Conservation (phyloP, 176 grass and related monocot species). For the Oryza meridionalis region DNA sequence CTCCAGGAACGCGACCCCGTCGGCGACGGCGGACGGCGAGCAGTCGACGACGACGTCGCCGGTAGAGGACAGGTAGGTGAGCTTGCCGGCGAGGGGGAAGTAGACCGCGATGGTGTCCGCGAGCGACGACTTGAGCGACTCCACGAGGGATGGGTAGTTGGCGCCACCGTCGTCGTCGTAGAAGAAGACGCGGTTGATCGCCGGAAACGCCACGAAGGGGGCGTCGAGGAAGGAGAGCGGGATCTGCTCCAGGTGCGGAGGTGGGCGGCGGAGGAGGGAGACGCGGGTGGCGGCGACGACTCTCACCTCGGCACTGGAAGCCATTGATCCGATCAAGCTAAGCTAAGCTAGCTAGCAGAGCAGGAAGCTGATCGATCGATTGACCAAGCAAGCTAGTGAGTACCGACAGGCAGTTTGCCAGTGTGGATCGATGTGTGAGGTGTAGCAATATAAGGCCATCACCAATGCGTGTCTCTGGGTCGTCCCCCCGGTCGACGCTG, state of each 20-base stretch:
- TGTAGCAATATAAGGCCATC: no score
- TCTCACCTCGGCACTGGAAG: background rate
- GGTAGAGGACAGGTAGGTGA: background rate
- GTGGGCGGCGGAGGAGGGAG: background rate
- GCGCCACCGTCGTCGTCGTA: background rate
- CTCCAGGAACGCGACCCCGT: constrained; percentile 35
- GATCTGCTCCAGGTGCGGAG: background rate
- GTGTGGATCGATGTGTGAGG: no score
- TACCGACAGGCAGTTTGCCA: no score
- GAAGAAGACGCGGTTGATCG: background rate
- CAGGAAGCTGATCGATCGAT: background rate
- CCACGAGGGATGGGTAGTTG: background rate
- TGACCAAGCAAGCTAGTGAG: background rate
- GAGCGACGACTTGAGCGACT: constrained; percentile 25
- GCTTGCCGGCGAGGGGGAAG: constrained; percentile 24
- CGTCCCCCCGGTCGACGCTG: no score
- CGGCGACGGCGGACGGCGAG: constrained; percentile 1
- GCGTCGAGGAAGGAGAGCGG: background rate
- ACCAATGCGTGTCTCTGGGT: no score
- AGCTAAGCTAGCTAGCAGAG: background rate
- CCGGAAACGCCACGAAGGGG: background rate
- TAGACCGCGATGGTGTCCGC: background rate
- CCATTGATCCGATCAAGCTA: background rate
- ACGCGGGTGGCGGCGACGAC: background rate
- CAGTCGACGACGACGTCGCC: constrained; percentile 36